Percentiles rank a stretch among this genome's conserved stretches.
Evolutionary conservation across 2,329 filamentous ascomycete species (phyloP).

Genomic region (Fusarium papillatum): DNA sequence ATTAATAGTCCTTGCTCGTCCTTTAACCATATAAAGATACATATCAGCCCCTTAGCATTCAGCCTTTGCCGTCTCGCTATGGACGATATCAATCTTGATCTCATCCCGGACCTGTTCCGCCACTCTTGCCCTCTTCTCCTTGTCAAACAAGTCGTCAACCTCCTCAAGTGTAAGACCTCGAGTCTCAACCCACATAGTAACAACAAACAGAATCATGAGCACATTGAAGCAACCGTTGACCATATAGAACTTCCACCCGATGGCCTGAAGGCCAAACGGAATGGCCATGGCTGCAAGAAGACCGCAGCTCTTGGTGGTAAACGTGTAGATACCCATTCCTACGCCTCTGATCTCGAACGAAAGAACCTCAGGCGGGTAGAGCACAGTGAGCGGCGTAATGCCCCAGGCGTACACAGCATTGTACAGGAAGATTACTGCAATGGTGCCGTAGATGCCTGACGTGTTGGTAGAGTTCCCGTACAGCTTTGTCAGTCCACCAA

Average conservation of each 20-base stretch:
- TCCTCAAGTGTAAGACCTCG: conserved; percentile 38
- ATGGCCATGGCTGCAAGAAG: conserved; percentile 26
- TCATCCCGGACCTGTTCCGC: neutral
- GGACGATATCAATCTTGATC: neutral
- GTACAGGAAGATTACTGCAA: conserved; percentile 66
- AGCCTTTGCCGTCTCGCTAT: neutral
- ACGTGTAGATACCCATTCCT: conserved; percentile 29
- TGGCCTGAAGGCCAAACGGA: conserved; percentile 32
- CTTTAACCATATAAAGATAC: too few species aligned
- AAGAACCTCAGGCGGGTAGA: conserved; percentile 63
- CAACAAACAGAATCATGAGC: conserved; percentile 1
- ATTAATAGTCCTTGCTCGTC: too few species aligned
- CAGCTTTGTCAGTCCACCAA: conserved; percentile 15
- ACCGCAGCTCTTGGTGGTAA: conserved; percentile 31
- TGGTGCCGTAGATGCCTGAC: conserved; percentile 43
- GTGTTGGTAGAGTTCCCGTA: conserved; percentile 47
- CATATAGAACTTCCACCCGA: conserved; percentile 42
- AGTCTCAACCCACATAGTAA: conserved; percentile 36
- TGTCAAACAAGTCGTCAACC: conserved; percentile 41
- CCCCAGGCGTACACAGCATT: conserved; percentile 61
- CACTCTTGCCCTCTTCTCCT: neutral
- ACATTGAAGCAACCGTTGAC: conserved; percentile 37
- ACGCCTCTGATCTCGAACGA: conserved; percentile 63
- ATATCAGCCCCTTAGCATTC: too few species aligned
- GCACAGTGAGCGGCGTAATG: conserved; percentile 37